Percentiles rank a stretch among this genome's conserved stretches.
Evolutionary conservation across 495 filamentous ascomycete genomes (phyloP).

Genomic region (Aspergillus heteromorphus): DNA sequence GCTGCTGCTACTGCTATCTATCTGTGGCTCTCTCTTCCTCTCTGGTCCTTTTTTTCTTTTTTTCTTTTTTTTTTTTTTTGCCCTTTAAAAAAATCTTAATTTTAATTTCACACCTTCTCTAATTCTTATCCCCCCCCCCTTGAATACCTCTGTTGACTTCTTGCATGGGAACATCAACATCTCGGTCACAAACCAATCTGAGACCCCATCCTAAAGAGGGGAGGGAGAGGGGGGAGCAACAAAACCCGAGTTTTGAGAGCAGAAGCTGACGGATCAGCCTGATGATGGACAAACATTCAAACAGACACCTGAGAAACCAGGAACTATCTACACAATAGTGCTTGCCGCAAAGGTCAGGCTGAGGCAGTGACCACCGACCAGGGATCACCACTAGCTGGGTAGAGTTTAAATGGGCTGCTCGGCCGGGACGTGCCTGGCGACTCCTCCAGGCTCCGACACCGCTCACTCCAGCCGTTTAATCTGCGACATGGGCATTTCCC

Average conservation of each 20-base stretch:
- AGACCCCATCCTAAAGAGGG: no score
- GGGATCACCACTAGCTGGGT: conserved; percentile 3
- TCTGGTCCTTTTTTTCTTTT: not conserved
- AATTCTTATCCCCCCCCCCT: not conserved
- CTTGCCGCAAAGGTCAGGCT: not conserved
- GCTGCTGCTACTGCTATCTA: not conserved
- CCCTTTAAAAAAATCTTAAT: not conserved
- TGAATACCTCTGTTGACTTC: not conserved
- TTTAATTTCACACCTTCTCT: not conserved
- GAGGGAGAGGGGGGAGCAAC: no score
- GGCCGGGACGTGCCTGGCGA: not conserved
- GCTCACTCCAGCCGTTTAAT: not conserved
- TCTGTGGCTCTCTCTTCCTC: not conserved
- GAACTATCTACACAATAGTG: no score
- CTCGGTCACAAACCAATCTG: no score
- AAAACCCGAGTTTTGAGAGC: not conserved
- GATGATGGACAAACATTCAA: not conserved
- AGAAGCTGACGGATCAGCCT: not conserved
- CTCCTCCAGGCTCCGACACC: not conserved
- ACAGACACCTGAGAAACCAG: not conserved
- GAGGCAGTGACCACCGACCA: not conserved
- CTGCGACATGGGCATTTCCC: not conserved
- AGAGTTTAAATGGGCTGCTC: not conserved
- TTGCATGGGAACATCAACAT: not conserved
- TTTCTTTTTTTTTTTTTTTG: conserved; percentile 4